Evolutionary conservation across 2,329 filamentous ascomycete species (phyloP), one percentile per base, ranked within the genome.

Genomic region (Trichophyton simii): DNA sequence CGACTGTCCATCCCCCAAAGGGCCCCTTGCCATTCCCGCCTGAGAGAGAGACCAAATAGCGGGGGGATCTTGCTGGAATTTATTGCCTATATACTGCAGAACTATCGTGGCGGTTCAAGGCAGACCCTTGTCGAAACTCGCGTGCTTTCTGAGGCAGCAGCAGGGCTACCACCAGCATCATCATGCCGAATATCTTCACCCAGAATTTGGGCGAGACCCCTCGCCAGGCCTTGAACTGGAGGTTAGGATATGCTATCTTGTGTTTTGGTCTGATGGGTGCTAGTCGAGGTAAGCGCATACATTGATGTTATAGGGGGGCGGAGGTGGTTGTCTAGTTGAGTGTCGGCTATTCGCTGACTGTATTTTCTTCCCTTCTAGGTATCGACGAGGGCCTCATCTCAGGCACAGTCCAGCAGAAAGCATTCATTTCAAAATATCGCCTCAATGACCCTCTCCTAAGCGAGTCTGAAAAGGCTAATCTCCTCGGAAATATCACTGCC

Each of bases 341-440:
- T 46, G 8, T 36, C 20, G 3, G 13, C 11, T 20, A 18, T 22
- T 42, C 5, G 22, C 38, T 55, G 15, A 42, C 15, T 3, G 20
- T n/a, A 44, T 20, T 28, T n/a, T n/a, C 41, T 38, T 13, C 18
- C 20, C 13, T 28, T 13, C 34, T 22, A 64, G 64, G 64, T 8
- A 77, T 91, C n/a, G 88, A 92, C 65, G 88, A 92, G 73, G 88
- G 88, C 63, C 79, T 92, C 63, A 91, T 91, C 65, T 83, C 82
- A 7, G 87, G 87, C 0, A 86, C 86, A 13, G 85, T 88, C 72
- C 82, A 83, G 69, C 84, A 83, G n/a, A 77, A 80, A 65, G 78
- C 85, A 59, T 89, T 89, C 71, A 80, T 85, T 66, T 66, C 71
- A 0, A 78, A 78, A 38, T 86, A 88, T 69, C 68, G 83, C 66